Conservation (phyloP, 1,284 basidiomycete species). For the Apiotrichum veenhuisii region DNA sequence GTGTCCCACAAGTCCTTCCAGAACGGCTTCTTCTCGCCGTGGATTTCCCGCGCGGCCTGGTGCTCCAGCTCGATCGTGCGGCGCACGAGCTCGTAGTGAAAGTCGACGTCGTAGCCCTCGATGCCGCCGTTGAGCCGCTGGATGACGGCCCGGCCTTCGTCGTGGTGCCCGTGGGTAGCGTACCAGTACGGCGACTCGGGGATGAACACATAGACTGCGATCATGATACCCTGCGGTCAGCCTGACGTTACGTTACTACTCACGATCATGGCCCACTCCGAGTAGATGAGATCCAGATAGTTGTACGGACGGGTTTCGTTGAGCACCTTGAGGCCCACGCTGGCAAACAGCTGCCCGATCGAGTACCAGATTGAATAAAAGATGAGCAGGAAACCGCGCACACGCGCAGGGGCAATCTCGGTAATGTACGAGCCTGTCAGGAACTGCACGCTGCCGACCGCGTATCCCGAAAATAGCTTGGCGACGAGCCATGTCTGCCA, state of each 20-base stretch:
- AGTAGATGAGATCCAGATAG: slow-evolving; percentile 24
- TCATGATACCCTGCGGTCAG: too few species aligned
- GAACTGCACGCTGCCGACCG: slow-evolving; percentile 32
- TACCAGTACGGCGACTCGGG: background rate
- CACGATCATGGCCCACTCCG: slow-evolving; percentile 32
- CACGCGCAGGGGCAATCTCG: slow-evolving; percentile 29
- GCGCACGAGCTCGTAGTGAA: slow-evolving; percentile 27
- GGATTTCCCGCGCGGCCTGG: slow-evolving; percentile 13
- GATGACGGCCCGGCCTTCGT: slow-evolving; percentile 1
- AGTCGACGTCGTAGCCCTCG: slow-evolving; percentile 33
- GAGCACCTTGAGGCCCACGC: slow-evolving; percentile 25
- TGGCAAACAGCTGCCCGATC: slow-evolving; percentile 26
- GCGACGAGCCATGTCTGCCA: slow-evolving; percentile 32
- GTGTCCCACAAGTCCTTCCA: slow-evolving; percentile 14
- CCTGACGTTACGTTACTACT: too few species aligned
- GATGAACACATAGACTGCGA: background rate
- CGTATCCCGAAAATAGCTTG: slow-evolving; percentile 31
- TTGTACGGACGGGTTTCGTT: slow-evolving; percentile 16
- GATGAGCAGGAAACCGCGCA: slow-evolving; percentile 29
- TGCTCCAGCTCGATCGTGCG: slow-evolving; percentile 23
- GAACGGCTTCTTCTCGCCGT: slow-evolving; percentile 10
- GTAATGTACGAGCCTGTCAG: slow-evolving; percentile 31
- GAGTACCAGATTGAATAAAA: slow-evolving; percentile 25
- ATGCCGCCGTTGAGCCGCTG: slow-evolving; percentile 28
- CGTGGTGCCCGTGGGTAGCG: background rate